phyloP scores from a whole-genome alignment of 805 yeast genomes.

The Lachancea mirantina region DNA sequence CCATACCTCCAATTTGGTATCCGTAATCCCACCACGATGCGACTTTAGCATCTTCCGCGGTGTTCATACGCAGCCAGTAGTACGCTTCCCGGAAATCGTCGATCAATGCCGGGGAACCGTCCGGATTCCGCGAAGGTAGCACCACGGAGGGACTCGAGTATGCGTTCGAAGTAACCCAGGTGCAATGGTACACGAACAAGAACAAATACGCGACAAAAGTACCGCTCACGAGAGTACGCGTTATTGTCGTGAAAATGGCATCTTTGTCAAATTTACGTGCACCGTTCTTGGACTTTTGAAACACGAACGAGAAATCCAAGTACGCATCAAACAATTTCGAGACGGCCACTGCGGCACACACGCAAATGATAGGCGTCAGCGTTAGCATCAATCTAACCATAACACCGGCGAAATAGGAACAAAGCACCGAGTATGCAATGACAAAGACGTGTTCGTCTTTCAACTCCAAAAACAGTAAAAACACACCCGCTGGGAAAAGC shows the following conservation, averaged over 20 bases:
- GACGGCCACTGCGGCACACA: slow-evolving; percentile 81
- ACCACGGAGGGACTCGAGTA: slow-evolving; percentile 98
- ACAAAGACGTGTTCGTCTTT: slow-evolving; percentile 89
- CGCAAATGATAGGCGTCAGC: slow-evolving; percentile 93
- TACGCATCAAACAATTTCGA: slow-evolving; percentile 80
- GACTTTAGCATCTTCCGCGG: slow-evolving; percentile 89
- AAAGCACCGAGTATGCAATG: slow-evolving; percentile 85
- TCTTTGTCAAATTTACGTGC: slow-evolving; percentile 5
- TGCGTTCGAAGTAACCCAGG: slow-evolving; percentile 94
- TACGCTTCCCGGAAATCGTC: slow-evolving; percentile 99
- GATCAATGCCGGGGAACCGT: slow-evolving; percentile 76
- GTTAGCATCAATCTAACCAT: slow-evolving; percentile 98
- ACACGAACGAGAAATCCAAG: slow-evolving; percentile 45
- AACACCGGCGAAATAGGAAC: slow-evolving; percentile 97
- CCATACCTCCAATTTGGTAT: slow-evolving; percentile 99
- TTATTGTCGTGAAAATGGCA: slow-evolving; percentile 33
- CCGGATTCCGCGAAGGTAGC: slow-evolving; percentile 68
- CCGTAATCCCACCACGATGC: slow-evolving; percentile 99
- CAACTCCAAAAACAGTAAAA: slow-evolving; percentile 80
- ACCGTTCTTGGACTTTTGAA: slow-evolving; percentile 1
- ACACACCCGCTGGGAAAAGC: slow-evolving; percentile 98
- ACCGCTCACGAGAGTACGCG: slow-evolving; percentile 56
- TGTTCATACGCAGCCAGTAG: slow-evolving; percentile 97
- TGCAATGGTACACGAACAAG: slow-evolving; percentile 86
- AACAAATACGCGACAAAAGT: slow-evolving; percentile 68